These are phyloP conservation scores for Aspergillus udagawae DNA, from an alignment of 2,329 filamentous ascomycete species.

Conservation along the genomic window DNA sequence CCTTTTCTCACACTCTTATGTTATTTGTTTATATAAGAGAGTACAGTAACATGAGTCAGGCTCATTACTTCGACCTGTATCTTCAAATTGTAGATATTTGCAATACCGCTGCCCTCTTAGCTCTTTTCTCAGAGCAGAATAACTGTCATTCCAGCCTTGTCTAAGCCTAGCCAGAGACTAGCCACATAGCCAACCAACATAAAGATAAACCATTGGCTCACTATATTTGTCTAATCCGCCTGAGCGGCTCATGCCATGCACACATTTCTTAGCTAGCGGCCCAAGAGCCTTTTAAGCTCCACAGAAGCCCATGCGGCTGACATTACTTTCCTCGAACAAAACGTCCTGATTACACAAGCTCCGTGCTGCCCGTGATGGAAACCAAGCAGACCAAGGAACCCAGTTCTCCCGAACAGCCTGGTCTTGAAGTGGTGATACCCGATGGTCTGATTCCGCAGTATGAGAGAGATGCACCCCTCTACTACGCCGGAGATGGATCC, in stretches of 20 bases:
- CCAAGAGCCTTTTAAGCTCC: background rate
- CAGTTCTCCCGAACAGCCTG: background rate
- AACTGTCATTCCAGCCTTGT: background rate
- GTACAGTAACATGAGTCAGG: background rate
- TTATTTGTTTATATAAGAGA: background rate
- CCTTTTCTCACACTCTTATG: background rate
- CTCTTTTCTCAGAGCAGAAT: background rate
- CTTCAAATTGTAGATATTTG: no score
- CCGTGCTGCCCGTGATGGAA: background rate
- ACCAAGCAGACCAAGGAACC: background rate
- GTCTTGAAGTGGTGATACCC: background rate
- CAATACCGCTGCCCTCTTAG: background rate
- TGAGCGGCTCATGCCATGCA: background rate
- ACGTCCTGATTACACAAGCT: background rate
- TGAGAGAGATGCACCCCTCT: background rate
- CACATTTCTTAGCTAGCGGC: background rate
- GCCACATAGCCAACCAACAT: background rate
- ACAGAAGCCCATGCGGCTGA: background rate
- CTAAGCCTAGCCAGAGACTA: background rate
- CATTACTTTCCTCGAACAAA: background rate
- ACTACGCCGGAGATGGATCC: background rate
- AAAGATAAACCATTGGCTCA: background rate
- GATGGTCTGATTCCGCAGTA: background rate
- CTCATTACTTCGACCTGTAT: no score
- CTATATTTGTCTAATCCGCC: background rate